Conservation (phyloP, 345 rosid genomes). For the Adansonia digitata region DNA sequence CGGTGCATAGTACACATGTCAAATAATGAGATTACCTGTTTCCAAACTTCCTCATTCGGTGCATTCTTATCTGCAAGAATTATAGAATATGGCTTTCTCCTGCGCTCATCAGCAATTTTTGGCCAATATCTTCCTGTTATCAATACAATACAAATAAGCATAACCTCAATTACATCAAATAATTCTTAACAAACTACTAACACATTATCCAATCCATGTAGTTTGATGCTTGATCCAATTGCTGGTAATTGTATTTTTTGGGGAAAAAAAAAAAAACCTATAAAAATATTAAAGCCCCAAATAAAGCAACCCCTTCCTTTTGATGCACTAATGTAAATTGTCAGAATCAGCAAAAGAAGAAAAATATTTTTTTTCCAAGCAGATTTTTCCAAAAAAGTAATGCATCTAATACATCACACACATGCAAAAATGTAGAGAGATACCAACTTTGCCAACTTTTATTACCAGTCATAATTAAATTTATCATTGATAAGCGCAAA, state of each 20-base stretch:
- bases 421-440: neutral
- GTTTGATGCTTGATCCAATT: neutral
- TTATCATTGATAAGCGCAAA: neutral
- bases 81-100: conserved; percentile 75
- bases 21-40: conserved; percentile 51
- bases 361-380: neutral
- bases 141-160: conserved; percentile 6
- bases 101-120: conserved; percentile 67
- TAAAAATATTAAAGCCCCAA: neutral
- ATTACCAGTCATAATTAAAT: neutral
- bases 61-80: conserved; percentile 98
- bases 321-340: neutral
- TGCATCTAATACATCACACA: neutral
- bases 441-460: neutral
- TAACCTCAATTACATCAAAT: neutral
- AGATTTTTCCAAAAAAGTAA: neutral
- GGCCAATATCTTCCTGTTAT: conserved; percentile 81
- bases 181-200: neutral
- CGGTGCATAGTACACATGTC: neutral
- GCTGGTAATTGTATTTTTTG: neutral
- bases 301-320: neutral
- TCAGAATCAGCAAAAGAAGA: neutral
- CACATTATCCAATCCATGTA: no score
- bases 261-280: neutral
- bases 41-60: conserved; percentile 99